Evolutionary conservation across 352 stramenopile genomes (phyloP), one percentile per base, ranked within the genome.

Genomic region (Pythium folliculosum): DNA sequence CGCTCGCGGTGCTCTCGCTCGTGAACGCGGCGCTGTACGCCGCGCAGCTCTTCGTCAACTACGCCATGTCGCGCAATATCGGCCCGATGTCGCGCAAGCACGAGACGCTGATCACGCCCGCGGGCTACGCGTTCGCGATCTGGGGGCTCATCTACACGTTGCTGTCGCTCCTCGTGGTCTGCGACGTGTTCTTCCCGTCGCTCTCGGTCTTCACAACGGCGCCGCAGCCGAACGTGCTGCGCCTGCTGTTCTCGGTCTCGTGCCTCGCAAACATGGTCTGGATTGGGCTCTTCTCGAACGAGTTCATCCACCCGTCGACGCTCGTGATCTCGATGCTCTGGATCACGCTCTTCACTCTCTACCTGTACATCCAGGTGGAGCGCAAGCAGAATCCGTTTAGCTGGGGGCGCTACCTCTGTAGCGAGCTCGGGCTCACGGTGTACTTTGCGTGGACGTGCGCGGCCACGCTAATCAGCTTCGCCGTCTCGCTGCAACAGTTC

Each of bases 371-470:
- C 35, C 53, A 86, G 37, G 35, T 65, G 22, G 58, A 78, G 27
- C 74, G 76, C 21, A 78, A 76, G 38, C 65, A 81, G 27, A 40
- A 69, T 6, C 67, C 67, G 40, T 82, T 86, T 45, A 70, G 71
- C 44, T 69, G 76, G 48, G 71, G 71, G 27, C 82, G 79, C 22
- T 90, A 80, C 70, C 13, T 88, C 22, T 62, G 81, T 48, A 84
- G 75, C 35, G 82, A 91, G 61, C 67, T 93, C 62, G 79, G 81
- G 23, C 49, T 93, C 43, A 81, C 73, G 19, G n/a, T 89, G 44
- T 93, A 93, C 67, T 93, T 91, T 67, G 80, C 82, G 44, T 93
- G 85, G 85, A 91, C 81, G 2, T 89, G 78, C 45, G 82, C 71
- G 7, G 82, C 85, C 35, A 89, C 76, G 58, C 72, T 91, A 27